phyloP scores from a whole-genome alignment of 352 stramenopile species.

The Pythium diclinum region DNA sequence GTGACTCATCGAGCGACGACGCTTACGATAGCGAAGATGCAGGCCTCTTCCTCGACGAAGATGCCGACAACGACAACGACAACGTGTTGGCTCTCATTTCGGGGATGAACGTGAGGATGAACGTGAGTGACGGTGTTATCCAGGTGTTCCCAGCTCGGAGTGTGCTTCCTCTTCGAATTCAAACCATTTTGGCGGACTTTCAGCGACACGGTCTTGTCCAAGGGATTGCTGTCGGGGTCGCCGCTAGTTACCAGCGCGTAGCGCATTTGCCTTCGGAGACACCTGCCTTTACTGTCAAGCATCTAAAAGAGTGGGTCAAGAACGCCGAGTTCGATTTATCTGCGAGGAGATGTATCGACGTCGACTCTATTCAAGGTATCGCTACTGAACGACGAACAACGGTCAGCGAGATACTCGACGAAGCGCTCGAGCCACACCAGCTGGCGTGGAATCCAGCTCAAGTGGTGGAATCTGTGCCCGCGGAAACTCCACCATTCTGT shows the following conservation, averaged over 20 bases:
- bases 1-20: not conserved
- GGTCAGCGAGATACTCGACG: not conserved
- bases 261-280: too few relatives aligned
- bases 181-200: not conserved
- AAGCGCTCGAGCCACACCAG: not conserved
- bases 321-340: not conserved
- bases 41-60: not conserved
- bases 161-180: not conserved
- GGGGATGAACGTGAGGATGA: not conserved
- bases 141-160: not conserved
- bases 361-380: not conserved
- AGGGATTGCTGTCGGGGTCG: not conserved
- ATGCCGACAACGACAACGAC: not conserved
- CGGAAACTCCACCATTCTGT: not conserved
- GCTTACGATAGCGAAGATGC: not conserved
- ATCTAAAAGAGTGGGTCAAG: not conserved
- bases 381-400: not conserved
- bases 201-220: not conserved
- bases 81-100: not conserved
- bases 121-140: not conserved
- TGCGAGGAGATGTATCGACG: not conserved
- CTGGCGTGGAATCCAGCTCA: not conserved
- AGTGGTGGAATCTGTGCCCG: not conserved
- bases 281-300: not conserved
- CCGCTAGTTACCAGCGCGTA: not conserved